Evolutionary conservation across 192 early-diverging fungal genomes (phyloP).

Genomic region (Gryganskiella cystojenkinii): DNA sequence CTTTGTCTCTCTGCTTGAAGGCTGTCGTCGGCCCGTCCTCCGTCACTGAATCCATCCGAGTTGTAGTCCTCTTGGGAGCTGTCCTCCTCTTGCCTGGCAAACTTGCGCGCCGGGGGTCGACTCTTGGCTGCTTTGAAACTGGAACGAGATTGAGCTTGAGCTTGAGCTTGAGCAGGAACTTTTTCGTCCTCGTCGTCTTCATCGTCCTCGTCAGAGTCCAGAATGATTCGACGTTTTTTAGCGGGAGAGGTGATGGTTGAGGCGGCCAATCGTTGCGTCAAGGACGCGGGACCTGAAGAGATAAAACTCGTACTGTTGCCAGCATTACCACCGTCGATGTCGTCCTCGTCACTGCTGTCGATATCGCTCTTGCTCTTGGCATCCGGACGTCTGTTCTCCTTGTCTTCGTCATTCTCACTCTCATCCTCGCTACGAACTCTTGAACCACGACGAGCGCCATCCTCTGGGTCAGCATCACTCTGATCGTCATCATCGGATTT

Average conservation of each 20-base stretch:
- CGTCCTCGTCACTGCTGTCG: not conserved
- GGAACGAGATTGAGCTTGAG: no score
- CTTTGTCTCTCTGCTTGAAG: no score
- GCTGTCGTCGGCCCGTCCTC: no score
- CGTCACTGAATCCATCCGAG: no score
- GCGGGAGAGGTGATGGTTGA: not conserved
- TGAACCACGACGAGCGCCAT: not conserved
- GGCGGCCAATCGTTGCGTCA: not conserved
- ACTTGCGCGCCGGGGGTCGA: no score
- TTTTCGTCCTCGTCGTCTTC: conserved; percentile 5
- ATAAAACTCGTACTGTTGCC: no score
- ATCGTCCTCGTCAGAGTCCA: conserved; percentile 39
- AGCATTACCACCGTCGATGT: not conserved
- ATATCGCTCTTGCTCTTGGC: conserved; percentile 19
- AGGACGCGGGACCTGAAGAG: not conserved
- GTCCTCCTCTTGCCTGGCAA: no score
- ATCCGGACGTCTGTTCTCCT: not conserved
- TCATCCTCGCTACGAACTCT: conserved; percentile 9
- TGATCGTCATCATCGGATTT: conserved; percentile 2
- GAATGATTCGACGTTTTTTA: conserved; percentile 28
- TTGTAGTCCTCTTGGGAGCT: no score
- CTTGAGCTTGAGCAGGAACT: not conserved
- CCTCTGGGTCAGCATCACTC: not conserved
- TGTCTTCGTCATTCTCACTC: not conserved
- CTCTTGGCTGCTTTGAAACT: no score